A percentile compares a stretch with the other conserved stretches of the same genome.
Conservation (phyloP, 2,329 filamentous ascomycete species). For the Scedosporium boydii region DNA sequence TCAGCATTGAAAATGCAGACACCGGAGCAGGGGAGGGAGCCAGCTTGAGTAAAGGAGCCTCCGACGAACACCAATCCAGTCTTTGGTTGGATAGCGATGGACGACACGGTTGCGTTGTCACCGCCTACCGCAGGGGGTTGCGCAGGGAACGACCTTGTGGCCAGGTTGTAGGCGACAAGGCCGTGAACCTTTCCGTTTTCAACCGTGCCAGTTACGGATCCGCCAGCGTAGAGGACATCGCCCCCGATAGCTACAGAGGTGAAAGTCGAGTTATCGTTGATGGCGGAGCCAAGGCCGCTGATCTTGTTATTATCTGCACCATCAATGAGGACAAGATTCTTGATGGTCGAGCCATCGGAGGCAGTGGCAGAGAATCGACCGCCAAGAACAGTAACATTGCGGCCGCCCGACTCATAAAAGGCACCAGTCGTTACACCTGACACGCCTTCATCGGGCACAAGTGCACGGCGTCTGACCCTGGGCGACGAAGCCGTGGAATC, state of each 20-base stretch:
- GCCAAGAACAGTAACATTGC: constrained; percentile 79
- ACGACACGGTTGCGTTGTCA: constrained; percentile 59
- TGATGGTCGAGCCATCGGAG: constrained; percentile 58
- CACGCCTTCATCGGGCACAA: constrained; percentile 24
- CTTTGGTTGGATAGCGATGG: constrained; percentile 63
- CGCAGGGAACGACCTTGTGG: constrained; percentile 48
- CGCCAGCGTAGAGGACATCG: constrained; percentile 71
- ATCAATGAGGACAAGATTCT: constrained; percentile 79
- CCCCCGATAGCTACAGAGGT: constrained; percentile 57
- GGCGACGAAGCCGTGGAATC: constrained; percentile 22
- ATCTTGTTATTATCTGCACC: constrained; percentile 57
- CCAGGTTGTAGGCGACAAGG: constrained; percentile 71
- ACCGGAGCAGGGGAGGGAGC: constrained; percentile 69
- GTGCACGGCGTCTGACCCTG: constrained; percentile 36
- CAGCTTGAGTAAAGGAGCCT: constrained; percentile 74
- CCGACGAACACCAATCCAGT: constrained; percentile 74
- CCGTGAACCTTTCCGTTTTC: constrained; percentile 56
- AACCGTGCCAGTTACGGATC: constrained; percentile 63
- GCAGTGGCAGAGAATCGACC: constrained; percentile 72
- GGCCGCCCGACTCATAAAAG: constrained; percentile 60
- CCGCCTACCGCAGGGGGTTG: constrained; percentile 73
- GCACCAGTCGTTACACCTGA: constrained; percentile 67
- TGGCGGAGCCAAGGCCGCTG: constrained; percentile 56
- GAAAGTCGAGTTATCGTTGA: constrained; percentile 67
- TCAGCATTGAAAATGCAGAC: constrained; percentile 72